Percentiles rank a stretch among this genome's conserved stretches.
These are phyloP conservation scores for Chlorophyllum brunneum DNA, from an alignment of 768 basidiomycete genomes.

Conservation along the genomic window DNA sequence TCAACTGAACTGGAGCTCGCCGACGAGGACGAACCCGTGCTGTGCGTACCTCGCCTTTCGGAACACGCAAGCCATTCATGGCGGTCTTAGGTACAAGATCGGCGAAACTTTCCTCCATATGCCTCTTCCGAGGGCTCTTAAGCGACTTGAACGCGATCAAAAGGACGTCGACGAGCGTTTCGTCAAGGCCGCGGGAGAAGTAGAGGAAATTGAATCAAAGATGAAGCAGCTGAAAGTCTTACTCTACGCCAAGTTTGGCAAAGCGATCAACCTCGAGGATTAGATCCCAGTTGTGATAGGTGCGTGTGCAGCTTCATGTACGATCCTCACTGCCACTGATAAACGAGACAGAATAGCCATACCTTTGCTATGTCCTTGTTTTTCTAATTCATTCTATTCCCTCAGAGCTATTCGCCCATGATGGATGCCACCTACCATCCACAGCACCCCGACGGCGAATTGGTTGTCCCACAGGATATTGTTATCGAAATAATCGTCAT, in stretches of 20 bases:
- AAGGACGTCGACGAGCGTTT: constrained; percentile 54
- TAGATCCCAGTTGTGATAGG: not conserved
- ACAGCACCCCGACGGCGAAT: too few species aligned
- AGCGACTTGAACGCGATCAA: constrained; percentile 70
- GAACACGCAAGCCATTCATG: not conserved
- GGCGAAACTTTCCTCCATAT: constrained; percentile 89
- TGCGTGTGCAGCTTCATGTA: not conserved
- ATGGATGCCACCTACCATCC: too few species aligned
- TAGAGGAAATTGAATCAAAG: constrained; percentile 62
- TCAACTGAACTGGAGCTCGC: constrained; percentile 83
- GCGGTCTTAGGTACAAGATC: constrained; percentile 69
- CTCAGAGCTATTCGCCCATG: too few species aligned
- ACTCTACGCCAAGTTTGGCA: constrained; percentile 90
- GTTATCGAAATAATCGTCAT: too few species aligned
- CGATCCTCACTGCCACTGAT: not conserved
- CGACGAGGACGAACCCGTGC: constrained; percentile 76
- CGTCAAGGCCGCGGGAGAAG: constrained; percentile 40
- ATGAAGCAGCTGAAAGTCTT: constrained; percentile 80
- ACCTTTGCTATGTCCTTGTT: too few species aligned
- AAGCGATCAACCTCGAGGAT: constrained; percentile 89
- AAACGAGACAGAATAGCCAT: not conserved
- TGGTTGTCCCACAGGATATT: too few species aligned
- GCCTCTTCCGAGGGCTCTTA: constrained; percentile 60
- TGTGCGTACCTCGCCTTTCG: constrained; percentile 43
- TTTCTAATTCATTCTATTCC: too few species aligned